Conservation (phyloP, 2,329 filamentous ascomycete species). For the Tolypocladium album region DNA sequence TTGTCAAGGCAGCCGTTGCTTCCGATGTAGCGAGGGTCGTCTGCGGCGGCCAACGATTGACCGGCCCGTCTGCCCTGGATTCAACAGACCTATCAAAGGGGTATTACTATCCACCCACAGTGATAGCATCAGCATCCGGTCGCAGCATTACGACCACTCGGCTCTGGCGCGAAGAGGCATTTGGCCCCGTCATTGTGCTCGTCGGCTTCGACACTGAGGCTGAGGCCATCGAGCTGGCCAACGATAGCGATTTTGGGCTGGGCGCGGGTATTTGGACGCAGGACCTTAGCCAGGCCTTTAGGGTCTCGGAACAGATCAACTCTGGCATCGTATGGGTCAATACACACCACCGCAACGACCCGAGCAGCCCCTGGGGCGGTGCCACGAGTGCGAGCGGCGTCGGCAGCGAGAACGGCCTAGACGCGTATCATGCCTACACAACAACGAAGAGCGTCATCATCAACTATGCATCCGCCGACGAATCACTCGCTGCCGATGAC, state of each 20-base stretch:
- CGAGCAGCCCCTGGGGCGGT: constrained; percentile 61
- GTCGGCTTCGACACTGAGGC: constrained; percentile 65
- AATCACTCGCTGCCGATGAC: constrained; percentile 43
- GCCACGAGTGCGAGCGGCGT: constrained; percentile 52
- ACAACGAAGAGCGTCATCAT: constrained; percentile 56
- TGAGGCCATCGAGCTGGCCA: constrained; percentile 59
- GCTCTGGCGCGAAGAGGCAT: constrained; percentile 73
- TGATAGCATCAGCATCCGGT: constrained; percentile 44
- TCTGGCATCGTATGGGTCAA: constrained; percentile 51
- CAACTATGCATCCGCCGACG: constrained; percentile 51
- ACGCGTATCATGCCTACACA: constrained; percentile 50
- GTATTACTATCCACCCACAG: constrained; percentile 74
- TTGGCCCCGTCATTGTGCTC: constrained; percentile 69
- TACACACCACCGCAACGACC: constrained; percentile 63
- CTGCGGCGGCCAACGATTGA: constrained; percentile 37
- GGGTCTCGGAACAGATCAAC: constrained; percentile 59
- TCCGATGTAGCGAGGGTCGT: constrained; percentile 26
- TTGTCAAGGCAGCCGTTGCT: constrained; percentile 53
- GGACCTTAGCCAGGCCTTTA: constrained; percentile 64
- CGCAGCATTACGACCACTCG: constrained; percentile 55
- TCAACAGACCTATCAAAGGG: constrained; percentile 40
- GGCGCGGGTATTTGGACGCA: constrained; percentile 69
- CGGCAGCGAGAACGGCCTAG: constrained; percentile 62
- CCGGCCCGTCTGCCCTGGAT: constrained; percentile 35
- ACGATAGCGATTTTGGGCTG: constrained; percentile 66